Conservation (phyloP, 108 stramenopile species). For the Poteriospumella lacustris region DNA sequence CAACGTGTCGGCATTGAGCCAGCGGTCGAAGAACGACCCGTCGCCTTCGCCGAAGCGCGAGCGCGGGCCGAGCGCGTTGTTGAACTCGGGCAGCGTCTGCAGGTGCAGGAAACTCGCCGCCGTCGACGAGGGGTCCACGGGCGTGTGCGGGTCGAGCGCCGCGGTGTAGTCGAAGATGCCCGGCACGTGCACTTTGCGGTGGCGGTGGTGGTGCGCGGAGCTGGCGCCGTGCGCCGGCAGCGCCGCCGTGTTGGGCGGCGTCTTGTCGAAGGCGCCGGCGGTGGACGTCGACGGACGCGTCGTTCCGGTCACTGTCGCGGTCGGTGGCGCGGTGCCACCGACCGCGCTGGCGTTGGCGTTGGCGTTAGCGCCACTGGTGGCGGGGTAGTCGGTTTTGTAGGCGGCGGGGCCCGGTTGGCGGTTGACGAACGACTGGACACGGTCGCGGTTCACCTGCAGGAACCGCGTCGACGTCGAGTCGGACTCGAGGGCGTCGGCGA, state of each 20-base stretch:
- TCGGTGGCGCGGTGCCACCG: too few species aligned
- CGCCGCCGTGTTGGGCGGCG: not conserved
- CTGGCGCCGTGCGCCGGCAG: not conserved
- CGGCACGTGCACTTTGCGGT: not conserved
- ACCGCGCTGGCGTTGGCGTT: too few species aligned
- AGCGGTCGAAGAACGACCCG: conserved; percentile 13
- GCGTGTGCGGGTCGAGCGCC: too few species aligned
- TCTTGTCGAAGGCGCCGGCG: not conserved
- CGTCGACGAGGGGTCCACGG: too few species aligned
- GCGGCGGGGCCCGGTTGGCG: not conserved
- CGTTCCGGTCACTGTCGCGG: too few species aligned
- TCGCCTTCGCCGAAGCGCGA: conserved; percentile 15
- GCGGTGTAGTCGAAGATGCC: not conserved
- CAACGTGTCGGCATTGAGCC: not conserved
- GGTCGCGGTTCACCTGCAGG: not conserved
- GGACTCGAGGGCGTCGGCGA: not conserved
- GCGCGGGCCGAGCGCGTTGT: not conserved
- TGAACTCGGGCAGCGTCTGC: not conserved
- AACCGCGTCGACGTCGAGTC: not conserved
- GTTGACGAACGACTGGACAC: not conserved
- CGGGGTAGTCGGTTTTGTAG: too few species aligned
- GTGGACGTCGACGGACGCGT: not conserved
- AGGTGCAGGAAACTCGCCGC: not conserved
- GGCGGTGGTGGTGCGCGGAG: not conserved
- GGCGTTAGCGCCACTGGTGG: too few species aligned